phyloP scores from a whole-genome alignment of 139 green algal genomes.

The Chlorella vulgaris region DNA sequence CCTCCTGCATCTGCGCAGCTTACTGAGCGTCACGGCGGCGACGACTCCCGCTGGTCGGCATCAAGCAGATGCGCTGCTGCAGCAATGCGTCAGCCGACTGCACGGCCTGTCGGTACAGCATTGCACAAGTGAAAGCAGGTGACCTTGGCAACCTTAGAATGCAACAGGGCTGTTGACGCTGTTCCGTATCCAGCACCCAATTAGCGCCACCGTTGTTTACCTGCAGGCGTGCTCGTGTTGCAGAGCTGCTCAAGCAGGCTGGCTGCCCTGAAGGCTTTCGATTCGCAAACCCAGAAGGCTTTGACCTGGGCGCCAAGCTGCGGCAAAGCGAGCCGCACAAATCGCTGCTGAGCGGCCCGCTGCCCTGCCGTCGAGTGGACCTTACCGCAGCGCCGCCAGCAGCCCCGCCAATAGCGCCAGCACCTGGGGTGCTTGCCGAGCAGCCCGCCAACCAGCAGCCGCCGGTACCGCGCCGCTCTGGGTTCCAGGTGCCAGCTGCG shows the following conservation, averaged over 20 bases:
- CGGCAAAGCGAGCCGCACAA: conserved; percentile 20
- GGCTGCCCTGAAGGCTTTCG: conserved; percentile 39
- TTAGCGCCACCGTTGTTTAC: background rate
- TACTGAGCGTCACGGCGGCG: conserved; percentile 31
- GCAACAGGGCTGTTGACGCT: background rate
- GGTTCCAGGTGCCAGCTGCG: conserved; percentile 7
- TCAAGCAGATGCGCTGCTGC: conserved; percentile 15
- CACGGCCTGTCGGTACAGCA: conserved; percentile 6
- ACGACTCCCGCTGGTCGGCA: background rate
- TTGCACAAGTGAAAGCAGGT: conserved; percentile 22
- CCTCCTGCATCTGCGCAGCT: conserved; percentile 36
- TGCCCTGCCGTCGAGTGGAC: background rate
- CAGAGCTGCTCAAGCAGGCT: conserved; percentile 7
- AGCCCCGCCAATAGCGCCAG: conserved; percentile 44
- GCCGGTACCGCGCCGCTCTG: conserved; percentile 11
- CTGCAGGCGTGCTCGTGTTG: conserved; percentile 3
- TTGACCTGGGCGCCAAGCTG: conserved; percentile 15
- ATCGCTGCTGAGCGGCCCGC: conserved; percentile 4
- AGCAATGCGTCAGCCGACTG: conserved; percentile 23
- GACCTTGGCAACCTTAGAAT: background rate
- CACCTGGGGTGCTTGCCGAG: conserved; percentile 20
- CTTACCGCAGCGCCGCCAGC: conserved; percentile 8
- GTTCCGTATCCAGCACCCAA: background rate
- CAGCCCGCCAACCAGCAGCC: conserved; percentile 32
- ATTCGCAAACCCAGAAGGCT: conserved; percentile 15